Evolutionary conservation across 345 rosid species (phyloP).

Genomic region (Capsella bursapastoris): DNA sequence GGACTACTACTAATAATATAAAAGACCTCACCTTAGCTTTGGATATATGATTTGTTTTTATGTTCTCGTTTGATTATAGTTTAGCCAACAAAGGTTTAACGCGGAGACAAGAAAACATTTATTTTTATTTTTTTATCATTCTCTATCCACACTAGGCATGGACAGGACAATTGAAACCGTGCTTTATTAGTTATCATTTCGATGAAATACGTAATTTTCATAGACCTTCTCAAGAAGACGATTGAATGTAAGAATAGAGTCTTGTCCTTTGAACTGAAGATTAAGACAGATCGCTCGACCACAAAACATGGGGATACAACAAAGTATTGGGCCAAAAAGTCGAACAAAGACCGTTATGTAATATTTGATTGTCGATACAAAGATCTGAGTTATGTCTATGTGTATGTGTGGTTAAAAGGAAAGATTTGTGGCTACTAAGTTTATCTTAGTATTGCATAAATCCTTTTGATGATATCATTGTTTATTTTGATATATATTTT

Average conservation of each 20-base stretch:
- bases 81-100: slow-evolving; percentile 31
- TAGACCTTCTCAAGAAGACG: background rate
- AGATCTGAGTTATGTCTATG: background rate
- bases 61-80: background rate
- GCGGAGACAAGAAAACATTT: slow-evolving; percentile 41
- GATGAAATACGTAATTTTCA: background rate
- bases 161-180: background rate
- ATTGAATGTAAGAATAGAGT: background rate
- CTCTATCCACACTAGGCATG: slow-evolving; percentile 15
- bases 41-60: background rate
- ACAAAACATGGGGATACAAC: background rate
- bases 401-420: background rate
- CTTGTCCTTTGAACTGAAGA: slow-evolving; percentile 6
- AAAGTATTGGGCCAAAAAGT: background rate
- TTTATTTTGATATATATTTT: too few relatives aligned
- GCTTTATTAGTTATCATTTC: background rate
- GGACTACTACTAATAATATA: background rate
- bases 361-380: background rate
- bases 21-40: too few relatives aligned
- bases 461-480: too few relatives aligned
- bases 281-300: background rate
- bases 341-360: background rate
- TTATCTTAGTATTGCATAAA: background rate
- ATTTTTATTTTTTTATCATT: background rate
- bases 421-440: background rate